Percentiles rank a stretch among this genome's conserved stretches.
Evolutionary conservation across 768 basidiomycete species (phyloP).

Genomic region (Trametes punicea): DNA sequence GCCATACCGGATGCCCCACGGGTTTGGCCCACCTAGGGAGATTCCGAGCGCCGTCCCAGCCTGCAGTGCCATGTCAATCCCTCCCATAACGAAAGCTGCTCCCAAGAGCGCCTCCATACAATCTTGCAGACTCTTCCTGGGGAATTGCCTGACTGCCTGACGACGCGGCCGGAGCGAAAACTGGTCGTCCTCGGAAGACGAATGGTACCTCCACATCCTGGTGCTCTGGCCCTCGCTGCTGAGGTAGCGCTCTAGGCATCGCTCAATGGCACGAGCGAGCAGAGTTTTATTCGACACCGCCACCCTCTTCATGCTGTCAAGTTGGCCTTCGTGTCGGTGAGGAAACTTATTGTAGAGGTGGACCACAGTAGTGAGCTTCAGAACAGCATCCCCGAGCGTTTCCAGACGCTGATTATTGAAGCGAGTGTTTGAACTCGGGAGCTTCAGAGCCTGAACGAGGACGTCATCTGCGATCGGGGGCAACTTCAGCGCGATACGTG

Average conservation of each 20-base stretch:
- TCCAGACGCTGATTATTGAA: slow-evolving; percentile 86
- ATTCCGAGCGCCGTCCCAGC: slow-evolving; percentile 65
- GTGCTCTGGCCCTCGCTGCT: slow-evolving; percentile 55
- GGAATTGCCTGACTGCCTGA: slow-evolving; percentile 45
- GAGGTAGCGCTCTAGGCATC: slow-evolving; percentile 61
- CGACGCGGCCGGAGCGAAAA: slow-evolving; percentile 28
- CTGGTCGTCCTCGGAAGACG: slow-evolving; percentile 38
- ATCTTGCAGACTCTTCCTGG: slow-evolving; percentile 75
- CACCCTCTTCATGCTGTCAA: slow-evolving; percentile 59
- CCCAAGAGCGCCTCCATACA: slow-evolving; percentile 87
- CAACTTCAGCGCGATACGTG: slow-evolving; percentile 53
- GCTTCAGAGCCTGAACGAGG: slow-evolving; percentile 71
- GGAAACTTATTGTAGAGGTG: slow-evolving; percentile 77
- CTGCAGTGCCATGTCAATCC: slow-evolving; percentile 63
- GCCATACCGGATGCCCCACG: slow-evolving; percentile 63
- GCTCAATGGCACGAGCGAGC: slow-evolving; percentile 59
- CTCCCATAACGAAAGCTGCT: slow-evolving; percentile 70
- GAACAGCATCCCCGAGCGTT: slow-evolving; percentile 81
- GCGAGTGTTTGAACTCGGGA: slow-evolving; percentile 59
- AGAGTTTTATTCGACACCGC: slow-evolving; percentile 71
- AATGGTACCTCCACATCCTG: slow-evolving; percentile 56
- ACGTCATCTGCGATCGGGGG: slow-evolving; percentile 55
- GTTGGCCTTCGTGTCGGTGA: slow-evolving; percentile 79
- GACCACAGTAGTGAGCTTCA: slow-evolving; percentile 73
- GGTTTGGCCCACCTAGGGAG: slow-evolving; percentile 65